Evolutionary conservation across 2,329 filamentous ascomycete genomes (phyloP), one percentile per base, ranked within the genome.

Genomic region (Arthrobotrys sphaeroides): DNA sequence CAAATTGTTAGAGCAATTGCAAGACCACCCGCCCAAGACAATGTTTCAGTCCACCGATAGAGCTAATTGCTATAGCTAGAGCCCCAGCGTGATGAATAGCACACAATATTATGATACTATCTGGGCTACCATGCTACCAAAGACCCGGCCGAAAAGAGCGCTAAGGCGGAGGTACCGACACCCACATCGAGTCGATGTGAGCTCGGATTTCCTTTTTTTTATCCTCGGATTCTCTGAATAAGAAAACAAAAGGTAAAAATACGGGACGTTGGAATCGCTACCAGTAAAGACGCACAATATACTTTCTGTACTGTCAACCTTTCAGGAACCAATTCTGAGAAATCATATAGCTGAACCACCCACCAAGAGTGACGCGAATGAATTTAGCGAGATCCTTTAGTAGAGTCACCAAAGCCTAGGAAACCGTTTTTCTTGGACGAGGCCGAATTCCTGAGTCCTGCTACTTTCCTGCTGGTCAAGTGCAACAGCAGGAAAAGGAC

Each of bases 281-380:
- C 59, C 53, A 53, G 16, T 22, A 10, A 45, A 42, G 65, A n/a
- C 31, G 16, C 33, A 31, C 45, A 69, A 53, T 26, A 55, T 22
- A 55, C 51, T 55, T 55, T 55, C 51, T 55, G 51, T 55, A 55
- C 13, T 16, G n/a, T 53, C 47, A 49, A 42, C 49, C 62, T 59
- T 73, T 67, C 69, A 61, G 69, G 70, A 49, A 67, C 69, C 62
- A 70, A 20, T 67, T 73, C 43, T 38, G 62, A 61, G 55, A 67
- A 64, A 57, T 20, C 10, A 51, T 33, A 12, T 13, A 38, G 38
- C 47, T 31, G 45, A 43, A 26, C 18, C 24, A 64, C 43, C 33
- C 42, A 45, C 42, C n/a, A 20, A 20, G 12, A 49, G 62, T 74
- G 70, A 74, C 62, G 70, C 70, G 68, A 74, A 42, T 22, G 24